These are phyloP conservation scores for Podaxis carcinomalis DNA, from an alignment of 768 basidiomycete species.

Conservation along the genomic window DNA sequence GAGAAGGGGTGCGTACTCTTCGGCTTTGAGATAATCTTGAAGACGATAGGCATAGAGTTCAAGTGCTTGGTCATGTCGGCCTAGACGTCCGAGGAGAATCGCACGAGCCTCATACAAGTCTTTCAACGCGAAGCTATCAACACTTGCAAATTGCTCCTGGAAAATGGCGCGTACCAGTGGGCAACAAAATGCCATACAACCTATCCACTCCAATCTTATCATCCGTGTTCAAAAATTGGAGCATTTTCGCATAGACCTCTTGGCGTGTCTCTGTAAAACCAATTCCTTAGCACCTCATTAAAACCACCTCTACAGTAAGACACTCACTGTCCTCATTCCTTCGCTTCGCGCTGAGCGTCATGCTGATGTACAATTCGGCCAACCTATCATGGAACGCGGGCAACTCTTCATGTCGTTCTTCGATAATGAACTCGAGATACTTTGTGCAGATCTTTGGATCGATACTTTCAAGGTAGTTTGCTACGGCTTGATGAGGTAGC, in stretches of 20 bases:
- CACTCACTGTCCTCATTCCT: conserved; percentile 53
- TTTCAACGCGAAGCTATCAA: conserved; percentile 22
- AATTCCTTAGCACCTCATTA: conserved; percentile 1
- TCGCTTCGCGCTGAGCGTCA: conserved; percentile 56
- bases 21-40: conserved; percentile 80
- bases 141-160: not conserved
- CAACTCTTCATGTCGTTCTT: conserved; percentile 64
- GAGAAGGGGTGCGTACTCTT: conserved; percentile 54
- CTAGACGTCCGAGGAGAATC: conserved; percentile 83
- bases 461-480: conserved; percentile 72
- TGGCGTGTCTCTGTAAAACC: conserved; percentile 38
- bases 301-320: not conserved
- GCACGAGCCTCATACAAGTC: conserved; percentile 91
- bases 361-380: conserved; percentile 78
- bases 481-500: conserved; percentile 72
- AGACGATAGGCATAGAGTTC: conserved; percentile 91
- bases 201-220: conserved; percentile 71
- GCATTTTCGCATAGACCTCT: conserved; percentile 61
- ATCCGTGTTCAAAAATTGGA: conserved; percentile 73
- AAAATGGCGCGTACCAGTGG: conserved; percentile 54
- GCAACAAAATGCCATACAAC: conserved; percentile 74
- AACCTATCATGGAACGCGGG: conserved; percentile 82
- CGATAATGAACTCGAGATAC: conserved; percentile 84
- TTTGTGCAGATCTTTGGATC: conserved; percentile 64
- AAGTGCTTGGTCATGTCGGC: conserved; percentile 90